Evolutionary conservation across 1,284 basidiomycete species (phyloP).

Genomic region (Ganoderma sinense): DNA sequence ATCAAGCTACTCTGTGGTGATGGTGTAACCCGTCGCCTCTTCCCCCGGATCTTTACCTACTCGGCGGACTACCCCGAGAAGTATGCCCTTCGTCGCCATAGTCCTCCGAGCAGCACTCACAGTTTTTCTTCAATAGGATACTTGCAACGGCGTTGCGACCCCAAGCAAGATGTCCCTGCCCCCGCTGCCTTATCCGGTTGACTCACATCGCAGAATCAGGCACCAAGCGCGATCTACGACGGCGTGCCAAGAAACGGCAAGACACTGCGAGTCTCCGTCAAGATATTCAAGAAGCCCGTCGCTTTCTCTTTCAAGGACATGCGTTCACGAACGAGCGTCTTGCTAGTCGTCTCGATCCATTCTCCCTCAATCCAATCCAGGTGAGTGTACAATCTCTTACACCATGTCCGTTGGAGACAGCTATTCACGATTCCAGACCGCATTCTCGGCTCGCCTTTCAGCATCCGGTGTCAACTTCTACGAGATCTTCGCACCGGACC

Average conservation of each 20-base stretch:
- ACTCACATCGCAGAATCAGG: too few relatives aligned
- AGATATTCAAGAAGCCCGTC: neutral
- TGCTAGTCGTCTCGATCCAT: neutral
- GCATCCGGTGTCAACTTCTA: slow-evolving; percentile 39
- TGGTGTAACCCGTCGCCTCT: slow-evolving; percentile 30
- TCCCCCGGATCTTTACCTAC: slow-evolving; percentile 36
- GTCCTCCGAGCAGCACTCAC: neutral
- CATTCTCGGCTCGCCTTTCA: slow-evolving; percentile 46
- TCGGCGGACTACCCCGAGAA: slow-evolving; percentile 42
- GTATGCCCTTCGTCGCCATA: slow-evolving; percentile 29
- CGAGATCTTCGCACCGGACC: slow-evolving; percentile 32
- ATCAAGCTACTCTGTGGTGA: slow-evolving; percentile 35
- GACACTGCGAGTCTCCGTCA: too few relatives aligned
- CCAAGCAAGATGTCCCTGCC: slow-evolving; percentile 37
- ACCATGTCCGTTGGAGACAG: too few relatives aligned
- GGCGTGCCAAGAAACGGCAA: too few relatives aligned
- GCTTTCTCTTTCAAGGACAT: neutral
- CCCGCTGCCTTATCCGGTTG: slow-evolving; percentile 32
- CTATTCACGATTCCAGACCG: slow-evolving; percentile 29
- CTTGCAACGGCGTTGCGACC: slow-evolving; percentile 24
- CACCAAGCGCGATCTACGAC: too few relatives aligned
- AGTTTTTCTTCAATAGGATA: slow-evolving; percentile 23
- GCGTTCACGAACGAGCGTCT: neutral
- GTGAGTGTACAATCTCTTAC: too few relatives aligned
- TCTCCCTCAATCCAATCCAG: slow-evolving; percentile 1